Conservation (phyloP, 192 early-diverging fungal species). For the Coemansia sp. region DNA sequence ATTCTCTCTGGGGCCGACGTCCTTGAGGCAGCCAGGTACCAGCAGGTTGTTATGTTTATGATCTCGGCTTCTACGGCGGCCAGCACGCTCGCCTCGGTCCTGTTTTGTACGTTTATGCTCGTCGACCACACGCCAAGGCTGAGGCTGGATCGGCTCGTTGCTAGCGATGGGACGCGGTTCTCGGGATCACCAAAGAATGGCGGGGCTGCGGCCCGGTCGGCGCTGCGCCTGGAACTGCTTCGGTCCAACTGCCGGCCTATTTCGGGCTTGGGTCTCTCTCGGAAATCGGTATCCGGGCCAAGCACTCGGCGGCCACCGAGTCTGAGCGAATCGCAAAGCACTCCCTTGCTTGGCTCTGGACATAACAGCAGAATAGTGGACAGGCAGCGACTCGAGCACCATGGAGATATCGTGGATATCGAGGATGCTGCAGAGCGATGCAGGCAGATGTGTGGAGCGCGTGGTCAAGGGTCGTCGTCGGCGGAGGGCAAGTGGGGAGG, state of each 20-base stretch:
- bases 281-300: background rate
- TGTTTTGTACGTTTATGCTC: constrained; percentile 29
- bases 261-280: constrained; percentile 28
- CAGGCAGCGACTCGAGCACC: background rate
- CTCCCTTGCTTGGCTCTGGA: constrained; percentile 13
- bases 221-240: constrained; percentile 25
- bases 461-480: background rate
- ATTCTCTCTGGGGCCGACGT: constrained; percentile 77
- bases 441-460: constrained; percentile 18
- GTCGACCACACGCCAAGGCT: constrained; percentile 30
- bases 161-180: constrained; percentile 4
- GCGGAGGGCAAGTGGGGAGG: constrained; percentile 29
- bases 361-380: background rate
- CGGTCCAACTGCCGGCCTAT: constrained; percentile 40
- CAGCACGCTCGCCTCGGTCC: constrained; percentile 52
- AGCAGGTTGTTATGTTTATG: constrained; percentile 85
- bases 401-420: constrained; percentile 19
- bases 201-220: background rate
- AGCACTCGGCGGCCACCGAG: constrained; percentile 4
- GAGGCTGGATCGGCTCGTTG: constrained; percentile 22
- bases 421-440: constrained; percentile 34
- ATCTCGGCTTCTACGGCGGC: constrained; percentile 69
- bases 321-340: constrained; percentile 15
- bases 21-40: constrained; percentile 74
- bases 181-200: background rate